Conservation (phyloP, 2,329 filamentous ascomycete species). For the Emmonsiellopsis sp. region DNA sequence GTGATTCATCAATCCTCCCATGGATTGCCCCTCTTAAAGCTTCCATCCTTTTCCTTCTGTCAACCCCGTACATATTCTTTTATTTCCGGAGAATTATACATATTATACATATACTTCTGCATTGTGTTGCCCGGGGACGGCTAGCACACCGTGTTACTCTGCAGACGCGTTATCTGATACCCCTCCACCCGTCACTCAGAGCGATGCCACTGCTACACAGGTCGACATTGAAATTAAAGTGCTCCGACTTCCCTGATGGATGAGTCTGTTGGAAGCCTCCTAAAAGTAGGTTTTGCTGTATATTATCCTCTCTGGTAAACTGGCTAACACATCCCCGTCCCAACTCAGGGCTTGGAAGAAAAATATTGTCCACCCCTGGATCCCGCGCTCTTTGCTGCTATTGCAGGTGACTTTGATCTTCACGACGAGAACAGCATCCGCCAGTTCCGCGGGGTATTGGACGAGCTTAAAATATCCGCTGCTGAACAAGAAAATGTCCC, state of each 20-base stretch:
- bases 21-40: background rate
- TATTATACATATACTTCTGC: background rate
- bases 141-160: background rate
- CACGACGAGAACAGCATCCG: slow-evolving; percentile 39
- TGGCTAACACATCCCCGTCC: background rate
- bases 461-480: slow-evolving; percentile 57
- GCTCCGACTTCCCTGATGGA: slow-evolving; percentile 1
- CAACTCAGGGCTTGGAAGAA: slow-evolving; percentile 42
- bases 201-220: slow-evolving; percentile 1
- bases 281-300: background rate
- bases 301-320: background rate
- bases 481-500: slow-evolving; percentile 57
- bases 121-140: background rate
- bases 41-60: background rate
- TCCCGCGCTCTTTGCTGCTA: slow-evolving; percentile 64
- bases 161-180: background rate
- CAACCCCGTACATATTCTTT: background rate
- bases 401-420: slow-evolving; percentile 65
- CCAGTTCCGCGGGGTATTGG: slow-evolving; percentile 50
- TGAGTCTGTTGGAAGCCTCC: slow-evolving; percentile 1
- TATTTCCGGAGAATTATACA: background rate
- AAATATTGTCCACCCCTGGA: slow-evolving; percentile 69
- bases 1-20: background rate
- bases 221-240: background rate
- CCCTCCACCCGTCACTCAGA: background rate